phyloP scores from a whole-genome alignment of 306 rosid species.

The Sesbania bispinosa region DNA sequence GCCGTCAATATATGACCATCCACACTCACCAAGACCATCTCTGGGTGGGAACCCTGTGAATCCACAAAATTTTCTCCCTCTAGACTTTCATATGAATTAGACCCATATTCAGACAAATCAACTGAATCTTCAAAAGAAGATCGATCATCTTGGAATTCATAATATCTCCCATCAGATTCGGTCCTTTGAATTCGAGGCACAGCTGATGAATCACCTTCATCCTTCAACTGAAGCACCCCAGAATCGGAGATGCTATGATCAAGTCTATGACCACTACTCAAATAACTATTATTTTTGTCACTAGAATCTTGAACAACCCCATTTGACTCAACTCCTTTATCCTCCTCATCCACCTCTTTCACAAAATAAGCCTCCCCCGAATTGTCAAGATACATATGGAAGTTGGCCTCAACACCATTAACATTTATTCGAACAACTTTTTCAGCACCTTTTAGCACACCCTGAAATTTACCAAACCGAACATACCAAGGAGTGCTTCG shows the following conservation, averaged over 20 bases:
- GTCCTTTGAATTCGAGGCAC: conserved; percentile 40
- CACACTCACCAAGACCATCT: conserved; percentile 87
- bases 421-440: conserved; percentile 72
- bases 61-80: conserved; percentile 56
- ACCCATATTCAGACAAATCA: conserved; percentile 58
- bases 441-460: conserved; percentile 88
- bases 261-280: conserved; percentile 39
- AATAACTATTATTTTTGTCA: conserved; percentile 22
- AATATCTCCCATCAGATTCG: conserved; percentile 65
- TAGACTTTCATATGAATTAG: conserved; percentile 50
- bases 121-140: conserved; percentile 67
- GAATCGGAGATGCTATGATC: conserved; percentile 69
- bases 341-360: conserved; percentile 59
- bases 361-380: conserved; percentile 94
- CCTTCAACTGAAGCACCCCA: conserved; percentile 45
- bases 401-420: conserved; percentile 76
- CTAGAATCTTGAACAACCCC: conserved; percentile 34
- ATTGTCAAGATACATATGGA: conserved; percentile 91
- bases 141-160: conserved; percentile 65
- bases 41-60: conserved; percentile 60
- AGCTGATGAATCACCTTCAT: conserved; percentile 27
- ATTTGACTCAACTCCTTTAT: conserved; percentile 35
- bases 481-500: conserved; percentile 95
- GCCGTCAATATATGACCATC: conserved; percentile 89
- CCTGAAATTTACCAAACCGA: conserved; percentile 95